phyloP scores from a whole-genome alignment of 78 protist genomes.

The Dictyostelium intermedium region DNA sequence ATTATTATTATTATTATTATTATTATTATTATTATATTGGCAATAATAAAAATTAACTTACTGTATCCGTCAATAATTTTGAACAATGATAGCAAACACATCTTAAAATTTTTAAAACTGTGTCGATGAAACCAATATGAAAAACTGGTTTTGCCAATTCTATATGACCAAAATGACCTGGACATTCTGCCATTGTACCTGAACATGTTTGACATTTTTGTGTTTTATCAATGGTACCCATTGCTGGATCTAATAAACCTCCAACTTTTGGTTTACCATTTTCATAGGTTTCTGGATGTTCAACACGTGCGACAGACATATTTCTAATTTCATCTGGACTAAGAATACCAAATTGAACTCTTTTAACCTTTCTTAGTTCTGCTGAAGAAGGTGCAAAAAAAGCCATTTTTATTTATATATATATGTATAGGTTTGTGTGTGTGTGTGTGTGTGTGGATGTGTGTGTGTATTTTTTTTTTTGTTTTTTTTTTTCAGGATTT shows the following conservation, averaged over 20 bases:
- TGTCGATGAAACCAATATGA: conserved; percentile 92
- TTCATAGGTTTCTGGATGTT: conserved; percentile 80
- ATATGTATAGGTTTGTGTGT: neutral
- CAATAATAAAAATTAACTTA: neutral
- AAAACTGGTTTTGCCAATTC: conserved; percentile 95
- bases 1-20: neutral
- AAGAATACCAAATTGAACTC: conserved; percentile 92
- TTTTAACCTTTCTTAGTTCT: conserved; percentile 70
- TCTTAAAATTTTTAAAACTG: conserved; percentile 81
- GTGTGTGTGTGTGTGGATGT: neutral
- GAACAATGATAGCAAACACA: conserved; percentile 96
- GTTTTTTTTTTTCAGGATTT: neutral
- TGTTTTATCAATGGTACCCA: conserved; percentile 94
- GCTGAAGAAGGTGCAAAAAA: conserved; percentile 67
- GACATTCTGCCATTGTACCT: conserved; percentile 91
- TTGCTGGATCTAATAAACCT: conserved; percentile 95
- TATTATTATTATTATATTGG: neutral
- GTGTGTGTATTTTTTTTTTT: neutral
- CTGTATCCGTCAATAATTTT: conserved; percentile 72
- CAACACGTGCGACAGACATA: conserved; percentile 80
- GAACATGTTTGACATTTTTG: conserved; percentile 93
- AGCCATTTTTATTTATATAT: conserved; percentile 31
- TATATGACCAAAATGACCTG: conserved; percentile 99
- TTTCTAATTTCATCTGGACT: conserved; percentile 89
- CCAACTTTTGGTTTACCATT: conserved; percentile 90